A percentile compares a stretch with the other conserved stretches of the same genome.
phyloP scores from a whole-genome alignment of 805 yeast genomes.

The Candida namnaoensis region DNA sequence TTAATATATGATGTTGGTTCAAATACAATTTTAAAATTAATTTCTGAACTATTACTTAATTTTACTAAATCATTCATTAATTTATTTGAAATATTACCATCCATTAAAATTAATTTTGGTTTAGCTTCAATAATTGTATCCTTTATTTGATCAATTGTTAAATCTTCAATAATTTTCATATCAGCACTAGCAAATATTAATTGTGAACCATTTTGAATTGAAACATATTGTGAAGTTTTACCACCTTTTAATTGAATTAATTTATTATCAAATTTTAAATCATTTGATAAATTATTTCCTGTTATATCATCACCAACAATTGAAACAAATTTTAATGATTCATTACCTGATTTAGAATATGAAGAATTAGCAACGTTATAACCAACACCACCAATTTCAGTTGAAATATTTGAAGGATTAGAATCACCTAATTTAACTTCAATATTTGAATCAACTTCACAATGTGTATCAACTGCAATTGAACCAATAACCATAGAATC shows the following conservation, averaged over 20 bases:
- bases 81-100: conserved; percentile 52
- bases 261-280: conserved; percentile 22
- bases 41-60: conserved; percentile 10
- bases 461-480: conserved; percentile 65
- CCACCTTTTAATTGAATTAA: conserved; percentile 6
- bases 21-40: conserved; percentile 31
- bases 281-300: conserved; percentile 31
- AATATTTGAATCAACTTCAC: conserved; percentile 28
- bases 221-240: conserved; percentile 64
- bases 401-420: conserved; percentile 53
- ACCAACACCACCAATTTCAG: conserved; percentile 79
- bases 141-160: conserved; percentile 33
- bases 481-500: conserved; percentile 57
- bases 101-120: conserved; percentile 50
- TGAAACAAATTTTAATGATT: conserved; percentile 38
- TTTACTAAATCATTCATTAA: conserved; percentile 28
- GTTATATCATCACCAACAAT: conserved; percentile 52
- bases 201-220: conserved; percentile 57
- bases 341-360: conserved; percentile 21
- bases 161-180: conserved; percentile 59
- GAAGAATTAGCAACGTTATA: conserved; percentile 70
- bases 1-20: conserved; percentile 79
- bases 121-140: conserved; percentile 27
- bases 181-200: conserved; percentile 76
- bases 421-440: conserved; percentile 44